A percentile compares a stretch with the other conserved stretches of the same genome.
Evolutionary conservation across 2,329 filamentous ascomycete genomes (phyloP).

Genomic region (Fusarium odoratissimum): DNA sequence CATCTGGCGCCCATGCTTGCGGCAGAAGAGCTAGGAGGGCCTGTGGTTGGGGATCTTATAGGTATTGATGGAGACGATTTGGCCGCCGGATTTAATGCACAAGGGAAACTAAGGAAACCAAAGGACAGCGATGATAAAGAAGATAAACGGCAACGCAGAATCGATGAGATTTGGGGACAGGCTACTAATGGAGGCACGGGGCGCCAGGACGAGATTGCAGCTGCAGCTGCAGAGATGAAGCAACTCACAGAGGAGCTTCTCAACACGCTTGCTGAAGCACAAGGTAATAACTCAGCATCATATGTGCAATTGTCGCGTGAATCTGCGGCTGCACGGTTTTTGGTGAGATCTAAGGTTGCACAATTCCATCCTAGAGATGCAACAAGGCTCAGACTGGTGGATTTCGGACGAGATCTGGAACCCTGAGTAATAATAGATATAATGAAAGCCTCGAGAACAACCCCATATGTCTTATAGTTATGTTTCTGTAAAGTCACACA

Average conservation of each 20-base stretch:
- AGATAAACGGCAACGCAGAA: conserved; percentile 68
- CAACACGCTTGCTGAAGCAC: conserved; percentile 66
- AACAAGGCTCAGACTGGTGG: conserved; percentile 67
- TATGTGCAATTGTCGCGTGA: conserved; percentile 71
- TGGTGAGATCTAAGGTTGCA: conserved; percentile 73
- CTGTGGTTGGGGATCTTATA: conserved; percentile 80
- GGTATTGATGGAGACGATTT: conserved; percentile 71
- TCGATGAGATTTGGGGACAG: conserved; percentile 72
- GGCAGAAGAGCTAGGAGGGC: conserved; percentile 84
- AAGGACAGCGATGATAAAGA: conserved; percentile 54
- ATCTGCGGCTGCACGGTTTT: conserved; percentile 71
- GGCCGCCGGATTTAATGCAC: conserved; percentile 68
- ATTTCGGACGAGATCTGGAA: conserved; percentile 73
- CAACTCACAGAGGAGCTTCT: conserved; percentile 70
- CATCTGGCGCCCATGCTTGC: conserved; percentile 81
- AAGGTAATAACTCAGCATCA: conserved; percentile 64
- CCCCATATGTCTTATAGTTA: neutral
- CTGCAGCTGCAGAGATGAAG: conserved; percentile 67
- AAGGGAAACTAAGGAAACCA: conserved; percentile 66
- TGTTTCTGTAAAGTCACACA: neutral
- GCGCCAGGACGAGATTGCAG: conserved; percentile 60
- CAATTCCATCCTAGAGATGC: conserved; percentile 75
- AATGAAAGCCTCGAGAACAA: neutral
- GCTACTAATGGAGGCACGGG: conserved; percentile 37
- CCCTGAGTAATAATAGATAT: conserved; percentile 51